Percentiles rank a stretch among this genome's conserved stretches.
These are phyloP conservation scores for Rhynchospora pubera DNA, from an alignment of 176 grass and related monocot genomes.

Conservation along the genomic window DNA sequence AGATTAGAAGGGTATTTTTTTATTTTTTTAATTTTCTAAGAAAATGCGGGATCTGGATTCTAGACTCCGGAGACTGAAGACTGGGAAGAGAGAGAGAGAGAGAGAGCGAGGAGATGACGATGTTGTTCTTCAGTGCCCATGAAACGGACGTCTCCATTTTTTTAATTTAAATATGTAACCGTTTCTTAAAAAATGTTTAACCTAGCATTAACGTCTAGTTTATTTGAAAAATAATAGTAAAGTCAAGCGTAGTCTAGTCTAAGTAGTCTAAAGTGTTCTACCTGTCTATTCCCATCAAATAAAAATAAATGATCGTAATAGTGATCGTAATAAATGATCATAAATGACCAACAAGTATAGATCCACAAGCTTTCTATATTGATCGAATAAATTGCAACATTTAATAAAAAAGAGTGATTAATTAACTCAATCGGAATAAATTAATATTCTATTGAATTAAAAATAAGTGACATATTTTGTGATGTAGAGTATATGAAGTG, in stretches of 20 bases:
- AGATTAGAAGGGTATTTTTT: background rate
- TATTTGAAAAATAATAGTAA: background rate
- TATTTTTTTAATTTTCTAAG: conserved; percentile 7
- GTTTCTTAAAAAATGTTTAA: background rate
- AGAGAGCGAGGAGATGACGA: background rate
- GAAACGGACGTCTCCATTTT: background rate
- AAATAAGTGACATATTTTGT: background rate
- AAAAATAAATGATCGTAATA: background rate
- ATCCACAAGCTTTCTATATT: too few relatives aligned
- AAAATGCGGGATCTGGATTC: conserved; percentile 16
- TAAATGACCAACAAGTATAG: too few relatives aligned
- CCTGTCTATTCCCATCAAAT: background rate
- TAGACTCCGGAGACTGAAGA: background rate
- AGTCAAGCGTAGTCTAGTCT: background rate
- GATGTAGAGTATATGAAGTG: background rate
- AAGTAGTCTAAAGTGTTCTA: background rate
- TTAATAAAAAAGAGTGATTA: background rate
- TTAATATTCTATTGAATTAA: background rate
- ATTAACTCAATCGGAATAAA: background rate
- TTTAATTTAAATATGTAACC: background rate
- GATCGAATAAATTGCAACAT: background rate
- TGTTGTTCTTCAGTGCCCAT: background rate
- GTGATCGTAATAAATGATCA: too few relatives aligned
- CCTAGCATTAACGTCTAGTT: background rate
- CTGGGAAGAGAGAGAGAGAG: background rate